phyloP scores from a whole-genome alignment of 257 asterid species.

The Nemophila menziesii region DNA sequence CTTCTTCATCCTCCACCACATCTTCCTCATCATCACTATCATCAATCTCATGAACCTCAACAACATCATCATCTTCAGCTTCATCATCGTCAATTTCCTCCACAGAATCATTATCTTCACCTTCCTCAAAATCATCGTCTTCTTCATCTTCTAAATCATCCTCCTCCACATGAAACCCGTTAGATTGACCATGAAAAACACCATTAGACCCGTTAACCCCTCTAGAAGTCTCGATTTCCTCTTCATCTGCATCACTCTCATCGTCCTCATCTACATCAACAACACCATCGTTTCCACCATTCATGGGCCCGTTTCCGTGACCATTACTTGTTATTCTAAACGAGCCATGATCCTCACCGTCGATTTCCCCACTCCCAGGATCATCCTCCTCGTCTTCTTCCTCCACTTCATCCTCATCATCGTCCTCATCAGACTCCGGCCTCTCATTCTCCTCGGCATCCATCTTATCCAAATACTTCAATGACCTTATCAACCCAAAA shows the following conservation, averaged over 20 bases:
- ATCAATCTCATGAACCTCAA: conserved; percentile 67
- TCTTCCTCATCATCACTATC: conserved; percentile 54
- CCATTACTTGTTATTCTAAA: conserved; percentile 40
- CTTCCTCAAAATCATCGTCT: conserved; percentile 14
- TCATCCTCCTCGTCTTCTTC: conserved; percentile 59
- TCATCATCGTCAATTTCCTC: conserved; percentile 70
- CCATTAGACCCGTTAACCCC: conserved; percentile 28
- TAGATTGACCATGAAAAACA: conserved; percentile 28
- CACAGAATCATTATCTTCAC: conserved; percentile 48
- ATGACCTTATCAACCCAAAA: conserved; percentile 69
- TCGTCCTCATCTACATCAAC: conserved; percentile 90
- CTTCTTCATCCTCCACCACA: conserved; percentile 32
- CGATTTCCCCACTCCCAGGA: conserved; percentile 88
- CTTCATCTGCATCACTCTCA: conserved; percentile 83
- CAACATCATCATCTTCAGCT: conserved; percentile 66
- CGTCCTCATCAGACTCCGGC: conserved; percentile 90
- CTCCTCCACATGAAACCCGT: conserved; percentile 52
- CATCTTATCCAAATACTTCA: conserved; percentile 89
- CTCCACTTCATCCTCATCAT: conserved; percentile 58
- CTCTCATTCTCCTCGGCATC: conserved; percentile 88
- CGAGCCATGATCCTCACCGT: conserved; percentile 51
- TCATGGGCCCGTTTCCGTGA: conserved; percentile 38
- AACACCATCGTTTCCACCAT: conserved; percentile 50
- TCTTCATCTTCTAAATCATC: conserved; percentile 43
- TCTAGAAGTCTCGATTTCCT: conserved; percentile 56